Base-by-base conservation (phyloP, 2,329 filamentous ascomycete species). In the Phyllosticta paracitricarpa region DNA sequence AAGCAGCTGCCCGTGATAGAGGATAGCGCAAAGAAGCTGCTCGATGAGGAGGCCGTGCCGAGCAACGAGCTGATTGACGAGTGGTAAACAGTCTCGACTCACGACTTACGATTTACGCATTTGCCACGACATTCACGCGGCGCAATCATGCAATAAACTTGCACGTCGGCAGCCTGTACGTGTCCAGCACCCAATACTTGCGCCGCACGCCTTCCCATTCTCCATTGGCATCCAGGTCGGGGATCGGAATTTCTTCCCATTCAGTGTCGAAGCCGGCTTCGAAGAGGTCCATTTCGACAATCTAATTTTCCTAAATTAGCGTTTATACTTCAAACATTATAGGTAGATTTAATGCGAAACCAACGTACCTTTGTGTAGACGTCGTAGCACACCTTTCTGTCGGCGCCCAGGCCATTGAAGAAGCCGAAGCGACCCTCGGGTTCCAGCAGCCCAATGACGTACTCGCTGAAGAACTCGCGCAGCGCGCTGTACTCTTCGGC, bases 371-470 rank as follows among this genome's bases (percentile, higher is more conserved):
- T 91, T 59, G 87, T 89, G 76, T 97, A 97, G 25, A 99, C 92
- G 76, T 97, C 94, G 75, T 97, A 97, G 75, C 91, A 96, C 64
- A 97, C 87, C 73, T 87, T 87, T 54, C 94, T 81, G 75, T 99
- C 94, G 2, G 94, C 94, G 0, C 94, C 94, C 62, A 97, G 84
- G 0, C 94, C 84, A 66, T 86, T 85, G 72, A 86, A 87, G 74
- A 85, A 86, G 33, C 84, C 81, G 72, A 84, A 86, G 55, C 75
- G 78, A 0, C 81, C 82, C 9, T 75, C 70, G 28, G 81, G 78
- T 66, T 89, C 86, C 54, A 99, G 77, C 59, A 97, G 74, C 0
- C 85, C 87, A 33, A 94, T 89, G 10, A 97, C 86, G 67, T 88
- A 85, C 72, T 97, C 94, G 2, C 83, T 87, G 72, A 97, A 96